Evolutionary conservation across 257 asterid genomes (phyloP).

Genomic region (Phtheirospermum japonicum): DNA sequence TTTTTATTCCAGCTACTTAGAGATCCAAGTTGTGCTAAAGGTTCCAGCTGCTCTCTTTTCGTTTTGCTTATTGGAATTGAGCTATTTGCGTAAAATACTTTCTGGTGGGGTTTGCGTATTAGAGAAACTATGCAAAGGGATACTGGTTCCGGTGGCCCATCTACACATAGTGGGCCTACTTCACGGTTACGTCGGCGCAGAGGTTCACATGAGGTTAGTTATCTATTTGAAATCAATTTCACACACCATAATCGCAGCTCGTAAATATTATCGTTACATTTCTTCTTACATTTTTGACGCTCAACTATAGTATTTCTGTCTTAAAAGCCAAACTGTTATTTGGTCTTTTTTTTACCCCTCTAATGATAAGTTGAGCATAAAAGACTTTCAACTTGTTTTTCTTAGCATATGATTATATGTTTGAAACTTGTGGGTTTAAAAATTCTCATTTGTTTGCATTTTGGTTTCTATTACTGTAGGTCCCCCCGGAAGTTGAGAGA

Average conservation of each 20-base stretch:
- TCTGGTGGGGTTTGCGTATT: constrained; percentile 10
- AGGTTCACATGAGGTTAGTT: constrained; percentile 76
- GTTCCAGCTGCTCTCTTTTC: constrained; percentile 1
- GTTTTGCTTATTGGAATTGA: constrained; percentile 21
- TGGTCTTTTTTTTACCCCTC: background rate
- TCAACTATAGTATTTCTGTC: background rate
- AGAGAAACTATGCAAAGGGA: constrained; percentile 62
- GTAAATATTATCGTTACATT: background rate
- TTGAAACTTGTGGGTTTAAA: background rate
- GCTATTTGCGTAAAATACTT: constrained; percentile 7
- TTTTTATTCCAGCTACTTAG: constrained; percentile 21
- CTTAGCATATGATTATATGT: background rate
- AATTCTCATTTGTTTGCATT: constrained; percentile 19
- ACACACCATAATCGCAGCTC: background rate
- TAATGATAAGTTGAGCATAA: background rate
- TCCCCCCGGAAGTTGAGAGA: constrained; percentile 49
- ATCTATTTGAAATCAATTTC: constrained; percentile 10
- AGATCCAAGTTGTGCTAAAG: constrained; percentile 8
- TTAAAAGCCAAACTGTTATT: background rate
- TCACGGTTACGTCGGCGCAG: constrained; percentile 70
- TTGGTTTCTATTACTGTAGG: constrained; percentile 38
- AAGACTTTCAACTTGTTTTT: background rate
- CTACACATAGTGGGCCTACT: constrained; percentile 42
- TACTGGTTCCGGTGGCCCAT: constrained; percentile 45
- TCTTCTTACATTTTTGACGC: background rate